phyloP scores from a whole-genome alignment of 2,329 filamentous ascomycete species.

The Geosmithia putterillii region DNA sequence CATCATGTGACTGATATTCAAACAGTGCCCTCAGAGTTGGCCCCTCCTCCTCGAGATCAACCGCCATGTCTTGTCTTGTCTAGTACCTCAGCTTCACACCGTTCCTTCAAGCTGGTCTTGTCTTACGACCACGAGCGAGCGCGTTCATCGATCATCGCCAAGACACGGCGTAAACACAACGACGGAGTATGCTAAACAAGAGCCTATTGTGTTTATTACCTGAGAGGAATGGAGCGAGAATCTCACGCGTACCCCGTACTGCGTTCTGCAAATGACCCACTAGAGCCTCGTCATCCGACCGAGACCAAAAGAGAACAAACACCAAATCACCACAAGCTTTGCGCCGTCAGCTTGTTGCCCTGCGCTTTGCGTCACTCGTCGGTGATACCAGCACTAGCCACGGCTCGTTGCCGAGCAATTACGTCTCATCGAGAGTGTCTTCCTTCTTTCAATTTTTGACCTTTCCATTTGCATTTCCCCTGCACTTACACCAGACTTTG shows the following conservation, averaged over 20 bases:
- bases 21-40: too few species aligned
- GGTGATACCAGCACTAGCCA: not conserved
- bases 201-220: too few species aligned
- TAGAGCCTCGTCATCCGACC: too few species aligned
- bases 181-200: not conserved
- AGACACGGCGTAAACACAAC: not conserved
- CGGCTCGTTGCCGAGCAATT: not conserved
- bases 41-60: too few species aligned
- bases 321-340: not conserved
- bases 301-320: too few species aligned
- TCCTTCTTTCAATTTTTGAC: not conserved
- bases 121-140: too few species aligned
- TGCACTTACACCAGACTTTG: not conserved
- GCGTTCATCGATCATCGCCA: not conserved
- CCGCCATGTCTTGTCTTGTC: too few species aligned
- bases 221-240: not conserved
- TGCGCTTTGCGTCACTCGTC: not conserved
- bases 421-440: not conserved
- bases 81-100: too few species aligned
- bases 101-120: too few species aligned
- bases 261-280: too few species aligned
- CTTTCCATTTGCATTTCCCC: not conserved
- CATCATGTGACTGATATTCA: too few species aligned
- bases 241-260: too few species aligned
- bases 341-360: not conserved